Evolutionary conservation across 2,329 filamentous ascomycete species (phyloP), one percentile per base, ranked within the genome.

Genomic region (Trichoderma sp.): DNA sequence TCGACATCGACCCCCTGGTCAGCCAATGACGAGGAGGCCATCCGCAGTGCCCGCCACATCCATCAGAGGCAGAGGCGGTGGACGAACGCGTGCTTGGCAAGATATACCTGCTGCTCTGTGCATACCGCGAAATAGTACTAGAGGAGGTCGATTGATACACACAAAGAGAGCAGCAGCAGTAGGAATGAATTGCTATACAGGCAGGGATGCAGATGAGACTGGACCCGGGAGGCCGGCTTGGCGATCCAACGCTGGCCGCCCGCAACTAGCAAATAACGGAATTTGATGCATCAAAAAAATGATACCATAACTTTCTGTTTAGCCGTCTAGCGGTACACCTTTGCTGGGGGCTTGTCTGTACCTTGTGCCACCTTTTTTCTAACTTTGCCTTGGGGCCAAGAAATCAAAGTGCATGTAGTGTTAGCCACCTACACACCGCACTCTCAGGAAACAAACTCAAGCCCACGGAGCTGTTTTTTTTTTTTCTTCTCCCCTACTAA

Each of bases 31-130:
- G 52, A 65, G 3, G 52, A 65, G 33, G 52, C 31, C 43, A 53
- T 24, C 21, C 29, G 21, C 47, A 33, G 10, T 16, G 60, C 62
- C 62, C 56, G 62, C 62, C 62, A 65, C 62, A 37, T 27, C 37
- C 62, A 58, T 49, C 62, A 58, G 62, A 66, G 53, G 62, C 52
- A 66, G 62, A 66, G 53, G 62, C 52, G 53, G 62, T 37, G 53
- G 37, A 49, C 33, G 21, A 19, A 35, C 52, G 35, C 8, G 27
- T 33, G 24, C 33, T 57, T 35, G 40, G 21, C 31, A 21, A 13
- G 61, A 2, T 37, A 16, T 43, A 24, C 16, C 35, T 43, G 7
- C 35, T 33, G 13, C 10, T 14, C 33, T 24, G 27, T 29, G 19
- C 1, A 31, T 16, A n/a, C 27, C n/a, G 19, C 33, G 3, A 35